Evolutionary conservation across 768 basidiomycete species (phyloP), one percentile per base, ranked within the genome.

Genomic region (Suillus decipiens): DNA sequence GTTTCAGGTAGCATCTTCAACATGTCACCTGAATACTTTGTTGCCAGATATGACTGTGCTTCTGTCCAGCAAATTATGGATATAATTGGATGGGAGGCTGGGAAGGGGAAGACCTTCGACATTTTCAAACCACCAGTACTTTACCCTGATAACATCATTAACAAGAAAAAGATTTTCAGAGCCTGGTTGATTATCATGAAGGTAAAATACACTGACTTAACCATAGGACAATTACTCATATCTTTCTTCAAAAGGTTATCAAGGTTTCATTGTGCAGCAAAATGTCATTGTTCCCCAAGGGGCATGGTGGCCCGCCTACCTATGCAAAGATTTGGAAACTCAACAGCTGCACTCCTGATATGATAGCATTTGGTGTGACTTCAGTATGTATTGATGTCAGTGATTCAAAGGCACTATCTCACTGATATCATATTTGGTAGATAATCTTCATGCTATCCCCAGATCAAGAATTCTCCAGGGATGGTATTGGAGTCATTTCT

Each of bases 401-500:
- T 43, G 42, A 43, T 43, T 43, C 42, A n/a, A 11, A 47, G 45
- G 45, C 45, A 12, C 45, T 47, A 45, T 10, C 43, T 45, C 2
- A 22, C 43, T 45, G 36, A 55, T 39, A 43, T n/a, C 41, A 15
- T 24, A 11, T 28, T 48, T 15, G 10, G n/a, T 28, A 62, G 53
- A 17, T 37, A 19, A 37, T 55, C 33, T 62, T 62, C 24, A 41
- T 62, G 22, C 41, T 48, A 28, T 62, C 36, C 9, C 61, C 53
- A 5, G 54, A 57, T 56, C 37, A 24, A 24, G 36, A 36, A 34
- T 62, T 62, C 51, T 48, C 45, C 1, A 19, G 36, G 15, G 61
- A 62, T 14, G 51, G 51, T 17, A 58, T 55, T 22, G 61, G 61
- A 36, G 61, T 28, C 19, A 57, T 34, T 14, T 62, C 61, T 28